A percentile compares a stretch with the other conserved stretches of the same genome.
These are phyloP conservation scores for Cordyceps cicadae DNA, from an alignment of 2,329 filamentous ascomycete genomes.

Conservation along the genomic window DNA sequence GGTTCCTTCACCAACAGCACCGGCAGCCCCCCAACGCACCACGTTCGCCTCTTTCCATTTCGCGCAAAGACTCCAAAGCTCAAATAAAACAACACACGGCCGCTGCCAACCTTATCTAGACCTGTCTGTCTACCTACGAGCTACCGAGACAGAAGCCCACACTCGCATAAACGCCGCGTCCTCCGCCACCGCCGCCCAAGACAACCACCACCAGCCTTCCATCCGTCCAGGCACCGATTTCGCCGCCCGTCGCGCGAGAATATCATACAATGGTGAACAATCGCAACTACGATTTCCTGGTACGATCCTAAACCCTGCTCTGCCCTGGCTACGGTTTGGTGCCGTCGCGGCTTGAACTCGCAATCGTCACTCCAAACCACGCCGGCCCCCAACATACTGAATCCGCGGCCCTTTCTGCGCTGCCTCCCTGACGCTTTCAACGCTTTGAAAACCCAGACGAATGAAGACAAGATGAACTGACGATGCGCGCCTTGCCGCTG, in stretches of 20 bases:
- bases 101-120: neutral
- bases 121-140: neutral
- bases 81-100: neutral
- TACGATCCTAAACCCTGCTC: constrained; percentile 38
- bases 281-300: constrained; percentile 98
- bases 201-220: neutral
- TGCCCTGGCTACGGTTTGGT: constrained; percentile 8
- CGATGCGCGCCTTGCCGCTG: neutral
- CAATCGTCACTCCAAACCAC: neutral
- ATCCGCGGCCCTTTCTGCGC: neutral
- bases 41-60: neutral
- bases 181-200: neutral
- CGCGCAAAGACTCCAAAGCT: neutral
- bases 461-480: neutral
- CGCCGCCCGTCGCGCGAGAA: neutral
- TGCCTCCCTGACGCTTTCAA: constrained; percentile 10
- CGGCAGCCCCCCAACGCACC: neutral
- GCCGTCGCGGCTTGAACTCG: neutral
- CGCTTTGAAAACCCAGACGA: neutral
- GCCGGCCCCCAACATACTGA: neutral
- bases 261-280: constrained; percentile 74
- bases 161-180: constrained; percentile 7
- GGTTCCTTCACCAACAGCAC: neutral
- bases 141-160: neutral
- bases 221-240: neutral